phyloP scores from a whole-genome alignment of 2,329 filamentous ascomycete species.

The Ophiosphaerella narmari region DNA sequence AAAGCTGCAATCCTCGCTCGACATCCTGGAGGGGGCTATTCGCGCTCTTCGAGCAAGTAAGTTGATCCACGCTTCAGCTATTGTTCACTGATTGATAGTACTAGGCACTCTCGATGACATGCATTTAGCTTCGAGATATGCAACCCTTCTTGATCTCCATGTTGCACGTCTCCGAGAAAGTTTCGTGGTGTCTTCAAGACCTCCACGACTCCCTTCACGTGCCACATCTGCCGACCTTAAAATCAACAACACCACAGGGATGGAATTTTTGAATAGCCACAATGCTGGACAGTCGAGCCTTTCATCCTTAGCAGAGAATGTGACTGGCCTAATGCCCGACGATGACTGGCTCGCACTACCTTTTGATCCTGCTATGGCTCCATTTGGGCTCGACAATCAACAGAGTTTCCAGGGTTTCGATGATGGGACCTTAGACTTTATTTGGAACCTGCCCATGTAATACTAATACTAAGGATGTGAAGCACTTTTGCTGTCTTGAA shows the following conservation, averaged over 20 bases:
- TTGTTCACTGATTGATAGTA: conserved; percentile 6
- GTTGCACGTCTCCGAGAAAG: conserved; percentile 44
- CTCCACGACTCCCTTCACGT: conserved; percentile 40
- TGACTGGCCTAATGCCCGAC: conserved; percentile 42
- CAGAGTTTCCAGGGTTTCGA: conserved; percentile 46
- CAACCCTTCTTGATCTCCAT: conserved; percentile 53
- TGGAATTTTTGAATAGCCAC: conserved; percentile 45
- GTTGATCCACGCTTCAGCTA: not conserved
- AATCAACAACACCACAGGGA: conserved; percentile 34
- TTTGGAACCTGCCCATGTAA: conserved; percentile 46
- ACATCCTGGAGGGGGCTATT: conserved; percentile 55
- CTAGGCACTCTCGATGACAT: conserved; percentile 55
- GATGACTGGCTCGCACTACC: conserved; percentile 47
- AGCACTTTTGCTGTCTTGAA: not conserved
- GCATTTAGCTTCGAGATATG: conserved; percentile 57
- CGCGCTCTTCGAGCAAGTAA: conserved; percentile 52
- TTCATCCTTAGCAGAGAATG: conserved; percentile 40
- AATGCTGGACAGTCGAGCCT: conserved; percentile 43
- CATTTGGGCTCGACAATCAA: conserved; percentile 41
- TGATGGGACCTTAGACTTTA: conserved; percentile 45
- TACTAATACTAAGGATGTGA: not conserved
- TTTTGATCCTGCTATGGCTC: conserved; percentile 47
- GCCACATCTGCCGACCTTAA: conserved; percentile 34
- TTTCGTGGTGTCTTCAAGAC: conserved; percentile 44
- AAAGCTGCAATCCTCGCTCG: conserved; percentile 54